Evolutionary conservation across 768 basidiomycete species (phyloP).

Genomic region (Rhizopogon rudus): DNA sequence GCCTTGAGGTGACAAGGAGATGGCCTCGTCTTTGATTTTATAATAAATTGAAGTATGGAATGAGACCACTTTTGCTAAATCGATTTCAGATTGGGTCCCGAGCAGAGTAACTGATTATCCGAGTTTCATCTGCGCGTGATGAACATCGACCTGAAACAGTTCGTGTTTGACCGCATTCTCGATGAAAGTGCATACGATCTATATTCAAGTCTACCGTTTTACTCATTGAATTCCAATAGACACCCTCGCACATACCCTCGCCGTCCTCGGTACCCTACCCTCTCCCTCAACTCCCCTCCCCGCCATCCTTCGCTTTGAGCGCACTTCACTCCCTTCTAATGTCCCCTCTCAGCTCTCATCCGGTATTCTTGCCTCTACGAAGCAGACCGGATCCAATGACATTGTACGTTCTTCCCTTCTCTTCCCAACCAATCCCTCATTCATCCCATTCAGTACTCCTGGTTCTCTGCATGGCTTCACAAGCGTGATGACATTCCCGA

Average conservation of each 20-base stretch:
- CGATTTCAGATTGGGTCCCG: too few species aligned
- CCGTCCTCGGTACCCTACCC: constrained; percentile 64
- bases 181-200: constrained; percentile 37
- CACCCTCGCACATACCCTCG: constrained; percentile 48
- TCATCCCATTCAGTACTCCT: constrained; percentile 59
- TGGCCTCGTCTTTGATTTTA: background rate
- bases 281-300: constrained; percentile 25
- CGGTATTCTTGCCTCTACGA: constrained; percentile 34
- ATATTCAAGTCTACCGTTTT: too few species aligned
- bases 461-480: constrained; percentile 71
- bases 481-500: constrained; percentile 43
- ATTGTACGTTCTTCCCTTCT: constrained; percentile 41
- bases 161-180: constrained; percentile 50
- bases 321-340: constrained; percentile 55
- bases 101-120: too few species aligned
- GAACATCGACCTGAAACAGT: constrained; percentile 34
- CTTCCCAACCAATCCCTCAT: background rate
- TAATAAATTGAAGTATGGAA: background rate
- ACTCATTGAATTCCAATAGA: background rate
- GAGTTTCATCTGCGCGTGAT: too few species aligned
- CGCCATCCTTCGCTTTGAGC: constrained; percentile 76
- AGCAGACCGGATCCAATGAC: constrained; percentile 57
- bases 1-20: too few species aligned
- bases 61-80: background rate
- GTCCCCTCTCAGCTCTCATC: constrained; percentile 32